Conservation (phyloP, 768 basidiomycete species). For the Lepiota brunneoincarnata region DNA sequence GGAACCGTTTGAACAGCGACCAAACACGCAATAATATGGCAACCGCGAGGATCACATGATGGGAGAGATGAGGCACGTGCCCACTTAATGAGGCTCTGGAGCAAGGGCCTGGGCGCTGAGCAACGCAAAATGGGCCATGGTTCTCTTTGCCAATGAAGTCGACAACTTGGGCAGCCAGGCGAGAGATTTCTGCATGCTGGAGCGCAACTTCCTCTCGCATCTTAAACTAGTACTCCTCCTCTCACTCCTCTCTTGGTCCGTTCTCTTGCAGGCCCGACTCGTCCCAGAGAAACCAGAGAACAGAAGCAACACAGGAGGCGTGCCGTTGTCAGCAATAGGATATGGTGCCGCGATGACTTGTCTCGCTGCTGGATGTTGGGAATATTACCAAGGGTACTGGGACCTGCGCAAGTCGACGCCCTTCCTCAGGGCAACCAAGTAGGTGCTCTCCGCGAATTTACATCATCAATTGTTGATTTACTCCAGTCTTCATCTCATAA, state of each 20-base stretch:
- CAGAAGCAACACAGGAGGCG: conserved; percentile 23
- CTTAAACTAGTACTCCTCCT: conserved; percentile 64
- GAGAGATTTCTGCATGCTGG: conserved; percentile 79
- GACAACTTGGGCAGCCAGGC: conserved; percentile 57
- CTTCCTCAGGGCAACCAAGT: conserved; percentile 61
- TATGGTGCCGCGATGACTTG: conserved; percentile 51
- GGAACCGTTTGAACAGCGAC: conserved; percentile 31
- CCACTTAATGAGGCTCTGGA: neutral
- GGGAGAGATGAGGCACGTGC: conserved; percentile 11
- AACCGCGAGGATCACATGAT: conserved; percentile 31
- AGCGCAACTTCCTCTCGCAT: conserved; percentile 71
- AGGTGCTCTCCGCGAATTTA: conserved; percentile 17
- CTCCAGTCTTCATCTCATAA: conserved; percentile 45
- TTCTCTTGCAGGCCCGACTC: conserved; percentile 60
- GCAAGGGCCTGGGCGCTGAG: neutral
- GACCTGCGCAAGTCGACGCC: conserved; percentile 58
- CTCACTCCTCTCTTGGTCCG: conserved; percentile 59
- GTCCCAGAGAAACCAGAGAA: conserved; percentile 34
- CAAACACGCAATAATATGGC: conserved; percentile 40
- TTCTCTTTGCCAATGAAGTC: conserved; percentile 17
- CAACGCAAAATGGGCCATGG: neutral
- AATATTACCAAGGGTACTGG: conserved; percentile 57
- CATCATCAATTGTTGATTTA: conserved; percentile 6
- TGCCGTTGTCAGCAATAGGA: conserved; percentile 54
- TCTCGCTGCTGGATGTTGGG: conserved; percentile 60